Evolutionary conservation across 306 rosid species (phyloP), one percentile per base, ranked within the genome.

Genomic region (Begonia masoniana): DNA sequence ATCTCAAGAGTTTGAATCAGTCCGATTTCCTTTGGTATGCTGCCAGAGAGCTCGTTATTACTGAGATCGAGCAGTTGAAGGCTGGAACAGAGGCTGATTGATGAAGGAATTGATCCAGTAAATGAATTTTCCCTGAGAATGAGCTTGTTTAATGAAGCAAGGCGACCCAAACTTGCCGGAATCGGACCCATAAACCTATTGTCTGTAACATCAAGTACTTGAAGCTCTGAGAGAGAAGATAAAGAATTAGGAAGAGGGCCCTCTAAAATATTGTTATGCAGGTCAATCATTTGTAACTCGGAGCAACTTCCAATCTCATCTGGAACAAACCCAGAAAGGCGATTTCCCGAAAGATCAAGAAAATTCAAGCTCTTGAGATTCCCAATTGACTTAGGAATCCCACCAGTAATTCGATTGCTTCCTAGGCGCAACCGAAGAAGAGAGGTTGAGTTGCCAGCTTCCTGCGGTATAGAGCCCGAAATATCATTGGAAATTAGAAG

Each of bases 21-120:
- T 13, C 92, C 82, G 0, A 86, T 69, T 57, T 81, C 94, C n/a
- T 61, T 61, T 0, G 96, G 96, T 41, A 92, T 74, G 52, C 62
- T 60, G 47, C 93, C 96, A 1, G 53, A 71, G 53, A 92, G 81
- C 66, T 75, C 68, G 51, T 92, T 92, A 65, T 78, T 74, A 47
- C 99, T 77, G 19, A 92, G 95, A 70, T 92, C 99, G 74, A 92
- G 94, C 63, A 83, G 63, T 60, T 81, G 94, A n/a, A 92, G 93
- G 66, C 76, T 66, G 26, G 70, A 79, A 62, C 99, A 83, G 12
- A 72, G 71, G 60, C 88, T 68, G 24, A 92, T 60, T 12, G 94
- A 83, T 12, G 78, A 13, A 16, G 99, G 99, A 58, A 92, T 83
- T 19, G 68, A 47, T 15, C 96, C 99, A 45, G 93, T 81, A 54